A percentile compares a stretch with the other conserved stretches of the same genome.
Evolutionary conservation across 768 basidiomycete genomes (phyloP).

Genomic region (Tricholoma sp.): DNA sequence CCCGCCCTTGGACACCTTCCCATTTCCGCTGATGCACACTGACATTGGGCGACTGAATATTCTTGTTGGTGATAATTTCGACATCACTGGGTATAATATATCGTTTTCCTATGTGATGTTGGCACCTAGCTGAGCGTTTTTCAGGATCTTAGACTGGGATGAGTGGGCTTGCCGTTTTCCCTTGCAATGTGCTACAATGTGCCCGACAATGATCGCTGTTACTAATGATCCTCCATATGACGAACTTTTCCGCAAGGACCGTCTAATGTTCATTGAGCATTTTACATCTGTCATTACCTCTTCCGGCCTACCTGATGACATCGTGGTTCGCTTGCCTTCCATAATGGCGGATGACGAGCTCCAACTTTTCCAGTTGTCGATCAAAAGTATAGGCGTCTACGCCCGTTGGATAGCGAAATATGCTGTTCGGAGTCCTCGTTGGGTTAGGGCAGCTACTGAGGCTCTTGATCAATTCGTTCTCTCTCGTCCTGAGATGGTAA

Average conservation of each 20-base stretch:
- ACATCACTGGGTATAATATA: conserved; percentile 8
- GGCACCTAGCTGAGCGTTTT: not conserved
- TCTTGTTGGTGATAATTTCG: not conserved
- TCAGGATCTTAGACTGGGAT: conserved; percentile 8
- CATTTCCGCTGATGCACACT: conserved; percentile 9
- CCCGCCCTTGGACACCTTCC: conserved; percentile 4
- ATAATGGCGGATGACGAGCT: conserved; percentile 6
- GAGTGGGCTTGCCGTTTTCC: conserved; percentile 6
- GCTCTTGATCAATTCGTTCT: not conserved
- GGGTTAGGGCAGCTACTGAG: not conserved
- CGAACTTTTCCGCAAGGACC: conserved; percentile 6
- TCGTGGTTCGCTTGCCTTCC: conserved; percentile 3
- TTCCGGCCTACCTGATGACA: conserved; percentile 4
- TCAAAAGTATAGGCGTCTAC: conserved; percentile 5
- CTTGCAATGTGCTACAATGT: conserved; percentile 3
- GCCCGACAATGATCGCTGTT: conserved; percentile 4
- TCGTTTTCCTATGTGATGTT: conserved; percentile 1
- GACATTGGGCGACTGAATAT: conserved; percentile 5
- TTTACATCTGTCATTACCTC: conserved; percentile 6
- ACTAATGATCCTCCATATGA: conserved; percentile 1
- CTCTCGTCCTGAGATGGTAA: too few relatives aligned
- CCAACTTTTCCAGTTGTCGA: conserved; percentile 1
- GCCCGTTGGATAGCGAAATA: conserved; percentile 6
- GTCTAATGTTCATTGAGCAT: conserved; percentile 5
- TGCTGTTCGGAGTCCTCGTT: not conserved